phyloP scores from a whole-genome alignment of 179 eudicot species.

The Silene vulgaris region DNA sequence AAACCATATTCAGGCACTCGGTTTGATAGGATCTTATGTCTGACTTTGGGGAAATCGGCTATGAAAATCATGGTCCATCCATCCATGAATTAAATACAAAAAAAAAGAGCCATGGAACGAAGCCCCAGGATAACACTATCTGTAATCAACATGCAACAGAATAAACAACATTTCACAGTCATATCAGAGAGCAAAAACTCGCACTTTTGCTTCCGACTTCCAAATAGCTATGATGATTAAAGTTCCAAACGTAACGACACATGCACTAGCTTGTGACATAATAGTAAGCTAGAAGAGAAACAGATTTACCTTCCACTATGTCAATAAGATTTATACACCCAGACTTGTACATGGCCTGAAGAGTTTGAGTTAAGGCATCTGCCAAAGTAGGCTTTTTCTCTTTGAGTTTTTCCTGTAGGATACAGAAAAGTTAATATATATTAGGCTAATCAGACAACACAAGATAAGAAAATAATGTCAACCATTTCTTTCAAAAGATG shows the following conservation, averaged over 20 bases:
- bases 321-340: conserved; percentile 89
- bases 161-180: not conserved
- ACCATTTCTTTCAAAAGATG: not conserved
- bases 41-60: not conserved
- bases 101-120: not conserved
- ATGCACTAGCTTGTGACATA: not conserved
- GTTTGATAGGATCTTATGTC: not conserved
- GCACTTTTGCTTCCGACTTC: not conserved
- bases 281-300: not conserved
- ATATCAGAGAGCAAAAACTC: not conserved
- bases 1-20: not conserved
- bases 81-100: not conserved
- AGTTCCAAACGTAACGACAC: not conserved
- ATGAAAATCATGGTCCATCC: too few species aligned
- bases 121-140: not conserved
- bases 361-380: conserved; percentile 82
- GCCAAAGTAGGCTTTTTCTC: conserved; percentile 84
- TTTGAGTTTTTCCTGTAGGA: conserved; percentile 84
- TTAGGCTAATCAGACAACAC: not conserved
- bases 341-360: conserved; percentile 91
- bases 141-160: too few species aligned
- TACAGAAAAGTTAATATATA: not conserved
- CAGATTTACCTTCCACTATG: conserved; percentile 65
- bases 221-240: not conserved
- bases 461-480: not conserved